Percentiles rank a stretch among this genome's conserved stretches.
Conservation (phyloP, 352 stramenopile genomes). For the Elongisporangium anandrum region DNA sequence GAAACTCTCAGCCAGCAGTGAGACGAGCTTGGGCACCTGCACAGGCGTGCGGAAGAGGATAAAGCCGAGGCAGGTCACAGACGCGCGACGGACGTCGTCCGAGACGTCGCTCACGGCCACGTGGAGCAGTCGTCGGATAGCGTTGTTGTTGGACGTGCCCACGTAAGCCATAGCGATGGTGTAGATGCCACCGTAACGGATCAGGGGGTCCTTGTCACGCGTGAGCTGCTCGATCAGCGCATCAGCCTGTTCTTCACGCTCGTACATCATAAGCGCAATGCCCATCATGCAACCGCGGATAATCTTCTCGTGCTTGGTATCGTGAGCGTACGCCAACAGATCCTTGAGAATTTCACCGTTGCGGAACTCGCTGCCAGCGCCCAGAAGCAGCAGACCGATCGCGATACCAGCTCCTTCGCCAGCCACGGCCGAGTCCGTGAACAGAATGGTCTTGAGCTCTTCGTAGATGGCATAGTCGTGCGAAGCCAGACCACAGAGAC, state of each 20-base stretch:
- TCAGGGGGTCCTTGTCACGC: slow-evolving; percentile 96
- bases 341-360: slow-evolving; percentile 89
- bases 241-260: slow-evolving; percentile 96
- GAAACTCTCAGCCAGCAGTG: slow-evolving; percentile 97
- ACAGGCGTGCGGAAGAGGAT: slow-evolving; percentile 98
- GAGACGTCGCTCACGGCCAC: slow-evolving; percentile 98
- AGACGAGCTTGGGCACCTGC: slow-evolving; percentile 89
- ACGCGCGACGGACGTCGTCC: slow-evolving; percentile 97
- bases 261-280: slow-evolving; percentile 98
- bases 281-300: slow-evolving; percentile 97
- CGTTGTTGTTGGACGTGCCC: slow-evolving; percentile 96
- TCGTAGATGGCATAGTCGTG: slow-evolving; percentile 94
- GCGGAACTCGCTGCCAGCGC: slow-evolving; percentile 86
- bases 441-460: slow-evolving; percentile 96
- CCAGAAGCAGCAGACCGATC: slow-evolving; percentile 97
- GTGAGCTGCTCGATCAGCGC: slow-evolving; percentile 96
- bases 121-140: slow-evolving; percentile 95
- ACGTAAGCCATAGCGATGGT: slow-evolving; percentile 97
- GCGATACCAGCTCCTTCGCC: slow-evolving; percentile 96
- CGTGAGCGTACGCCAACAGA: slow-evolving; percentile 96
- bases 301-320: slow-evolving; percentile 99
- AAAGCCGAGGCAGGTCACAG: slow-evolving; percentile 97
- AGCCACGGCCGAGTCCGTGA: slow-evolving; percentile 97
- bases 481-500: slow-evolving; percentile 94
- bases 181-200: slow-evolving; percentile 98